Conservation (phyloP, 352 stramenopile species). For the Pythium sp. region DNA sequence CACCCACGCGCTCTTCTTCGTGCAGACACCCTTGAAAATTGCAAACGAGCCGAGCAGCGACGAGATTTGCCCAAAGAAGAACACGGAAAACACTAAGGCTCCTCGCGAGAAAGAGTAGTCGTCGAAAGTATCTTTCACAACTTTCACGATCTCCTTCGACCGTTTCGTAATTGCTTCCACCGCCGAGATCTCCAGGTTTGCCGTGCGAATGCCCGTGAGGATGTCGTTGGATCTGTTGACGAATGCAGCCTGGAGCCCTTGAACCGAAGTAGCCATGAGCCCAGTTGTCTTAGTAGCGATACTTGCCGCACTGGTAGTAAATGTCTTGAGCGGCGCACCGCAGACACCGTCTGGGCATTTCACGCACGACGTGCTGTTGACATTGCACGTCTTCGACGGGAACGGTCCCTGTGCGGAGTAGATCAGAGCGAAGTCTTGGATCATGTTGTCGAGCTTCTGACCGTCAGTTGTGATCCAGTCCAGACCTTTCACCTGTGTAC, state of each 20-base stretch:
- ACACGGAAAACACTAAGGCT: constrained; percentile 73
- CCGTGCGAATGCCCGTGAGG: constrained; percentile 37
- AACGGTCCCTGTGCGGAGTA: constrained; percentile 59
- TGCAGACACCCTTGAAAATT: constrained; percentile 75
- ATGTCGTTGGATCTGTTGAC: constrained; percentile 38
- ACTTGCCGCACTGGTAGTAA: constrained; percentile 28
- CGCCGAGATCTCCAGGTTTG: constrained; percentile 43
- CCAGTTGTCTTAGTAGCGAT: constrained; percentile 23
- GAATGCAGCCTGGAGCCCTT: constrained; percentile 40
- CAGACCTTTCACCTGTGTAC: constrained; percentile 36
- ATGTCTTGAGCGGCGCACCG: constrained; percentile 41
- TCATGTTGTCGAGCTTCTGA: constrained; percentile 50
- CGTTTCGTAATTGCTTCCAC: constrained; percentile 53
- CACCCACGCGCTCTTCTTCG: constrained; percentile 69
- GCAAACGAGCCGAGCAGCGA: constrained; percentile 62
- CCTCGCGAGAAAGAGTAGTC: constrained; percentile 75
- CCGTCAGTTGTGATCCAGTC: constrained; percentile 52
- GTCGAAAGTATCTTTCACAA: constrained; percentile 67
- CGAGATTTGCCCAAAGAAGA: constrained; percentile 67
- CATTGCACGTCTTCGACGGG: constrained; percentile 44
- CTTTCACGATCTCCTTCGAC: constrained; percentile 53
- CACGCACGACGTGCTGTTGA: constrained; percentile 45
- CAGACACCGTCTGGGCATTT: constrained; percentile 52
- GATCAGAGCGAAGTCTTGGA: constrained; percentile 50
- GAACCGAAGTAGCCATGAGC: constrained; percentile 29